Evolutionary conservation across 495 filamentous ascomycete genomes (phyloP).

Genomic region (Aspergillus steynii): DNA sequence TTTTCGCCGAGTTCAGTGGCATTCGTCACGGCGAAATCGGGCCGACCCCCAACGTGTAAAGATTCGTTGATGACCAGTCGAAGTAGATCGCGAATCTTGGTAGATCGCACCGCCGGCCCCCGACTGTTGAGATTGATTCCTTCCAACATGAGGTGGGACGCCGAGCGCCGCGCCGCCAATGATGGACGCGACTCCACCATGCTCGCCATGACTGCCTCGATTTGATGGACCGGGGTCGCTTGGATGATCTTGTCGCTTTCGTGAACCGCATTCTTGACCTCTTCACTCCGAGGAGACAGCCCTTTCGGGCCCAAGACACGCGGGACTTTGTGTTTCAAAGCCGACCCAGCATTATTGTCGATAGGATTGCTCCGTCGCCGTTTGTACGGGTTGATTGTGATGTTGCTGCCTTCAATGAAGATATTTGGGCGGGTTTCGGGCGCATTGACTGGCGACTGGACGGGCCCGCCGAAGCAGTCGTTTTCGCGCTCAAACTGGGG

Average conservation of each 20-base stretch:
- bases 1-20: conserved; percentile 63
- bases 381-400: conserved; percentile 50
- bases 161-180: conserved; percentile 41
- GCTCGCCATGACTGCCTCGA: conserved; percentile 45
- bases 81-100: conserved; percentile 65
- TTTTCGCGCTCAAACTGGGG: conserved; percentile 42
- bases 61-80: conserved; percentile 69
- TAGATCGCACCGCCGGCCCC: conserved; percentile 52
- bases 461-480: conserved; percentile 30
- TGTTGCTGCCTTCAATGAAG: conserved; percentile 46
- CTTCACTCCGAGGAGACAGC: conserved; percentile 51
- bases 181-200: conserved; percentile 45
- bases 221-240: conserved; percentile 36
- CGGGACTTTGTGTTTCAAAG: conserved; percentile 41
- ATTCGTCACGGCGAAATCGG: conserved; percentile 64
- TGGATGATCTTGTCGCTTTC: conserved; percentile 50
- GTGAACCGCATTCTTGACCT: conserved; percentile 51
- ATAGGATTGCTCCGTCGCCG: conserved; percentile 47
- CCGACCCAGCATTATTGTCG: conserved; percentile 31
- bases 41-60: conserved; percentile 68
- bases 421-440: conserved; percentile 39
- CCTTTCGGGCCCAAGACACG: conserved; percentile 38
- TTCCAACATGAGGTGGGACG: conserved; percentile 44
- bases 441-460: conserved; percentile 19
- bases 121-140: conserved; percentile 44